Evolutionary conservation across 345 rosid species (phyloP).

Genomic region (Chamaenerion angustifolium): DNA sequence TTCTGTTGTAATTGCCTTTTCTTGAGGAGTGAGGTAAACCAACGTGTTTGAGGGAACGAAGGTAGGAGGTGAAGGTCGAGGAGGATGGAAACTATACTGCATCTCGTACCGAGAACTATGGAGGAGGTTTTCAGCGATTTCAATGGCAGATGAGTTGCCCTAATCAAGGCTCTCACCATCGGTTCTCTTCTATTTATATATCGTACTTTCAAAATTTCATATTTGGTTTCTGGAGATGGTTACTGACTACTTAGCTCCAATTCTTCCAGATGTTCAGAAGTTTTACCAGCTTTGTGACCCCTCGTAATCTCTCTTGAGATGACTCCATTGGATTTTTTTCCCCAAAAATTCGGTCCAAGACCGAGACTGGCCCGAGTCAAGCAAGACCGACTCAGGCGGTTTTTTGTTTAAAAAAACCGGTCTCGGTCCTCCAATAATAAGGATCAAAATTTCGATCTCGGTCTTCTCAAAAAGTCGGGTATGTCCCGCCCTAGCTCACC

Average conservation of each 20-base stretch:
- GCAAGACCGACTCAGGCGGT: no score
- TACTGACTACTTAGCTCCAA: not conserved
- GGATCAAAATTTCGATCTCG: no score
- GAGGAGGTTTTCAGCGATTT: constrained; percentile 88
- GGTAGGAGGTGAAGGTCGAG: not conserved
- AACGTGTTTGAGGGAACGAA: no score
- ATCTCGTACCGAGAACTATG: constrained; percentile 65
- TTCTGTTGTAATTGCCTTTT: no score
- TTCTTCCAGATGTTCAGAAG: constrained; percentile 68
- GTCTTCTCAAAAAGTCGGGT: no score
- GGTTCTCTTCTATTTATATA: constrained; percentile 21
- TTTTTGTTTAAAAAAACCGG: no score
- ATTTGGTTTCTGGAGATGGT: not conserved
- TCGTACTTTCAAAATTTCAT: not conserved
- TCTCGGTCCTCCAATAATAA: no score
- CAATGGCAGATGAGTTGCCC: constrained; percentile 80
- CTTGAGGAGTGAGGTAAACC: no score
- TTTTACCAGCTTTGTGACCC: constrained; percentile 93
- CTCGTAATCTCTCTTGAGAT: constrained; percentile 36
- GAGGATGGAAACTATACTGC: constrained; percentile 57
- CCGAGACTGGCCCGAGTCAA: no score
- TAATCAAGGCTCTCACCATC: constrained; percentile 70
- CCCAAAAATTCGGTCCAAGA: no score
- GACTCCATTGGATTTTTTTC: not conserved
- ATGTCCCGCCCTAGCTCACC: no score